These are phyloP conservation scores for Patellifolia procumbens DNA, from an alignment of 179 eudicot species.

Conservation along the genomic window DNA sequence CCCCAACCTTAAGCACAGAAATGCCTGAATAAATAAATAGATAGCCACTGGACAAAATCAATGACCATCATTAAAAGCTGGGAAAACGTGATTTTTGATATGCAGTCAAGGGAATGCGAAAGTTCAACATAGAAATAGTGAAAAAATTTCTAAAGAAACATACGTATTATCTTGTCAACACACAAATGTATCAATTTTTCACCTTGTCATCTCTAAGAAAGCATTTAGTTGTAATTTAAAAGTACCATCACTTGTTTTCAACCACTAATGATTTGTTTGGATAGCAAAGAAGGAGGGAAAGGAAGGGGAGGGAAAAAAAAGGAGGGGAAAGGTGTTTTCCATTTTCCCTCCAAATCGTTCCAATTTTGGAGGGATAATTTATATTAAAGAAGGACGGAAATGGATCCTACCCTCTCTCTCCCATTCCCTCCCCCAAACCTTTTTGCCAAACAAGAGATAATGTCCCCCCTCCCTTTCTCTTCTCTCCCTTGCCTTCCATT, in stretches of 20 bases:
- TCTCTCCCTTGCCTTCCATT: too few species aligned
- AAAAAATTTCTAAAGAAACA: background rate
- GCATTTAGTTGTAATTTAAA: background rate
- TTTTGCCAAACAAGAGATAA: too few species aligned
- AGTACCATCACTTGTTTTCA: background rate
- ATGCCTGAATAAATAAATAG: conserved; percentile 50
- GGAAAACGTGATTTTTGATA: background rate
- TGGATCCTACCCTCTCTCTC: too few species aligned
- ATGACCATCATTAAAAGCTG: background rate
- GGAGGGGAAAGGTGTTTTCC: too few species aligned
- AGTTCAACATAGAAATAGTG: background rate
- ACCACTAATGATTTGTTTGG: background rate
- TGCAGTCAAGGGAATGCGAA: background rate
- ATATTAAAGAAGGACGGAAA: too few species aligned
- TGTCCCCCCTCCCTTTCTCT: too few species aligned
- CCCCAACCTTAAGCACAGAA: conserved; percentile 87
- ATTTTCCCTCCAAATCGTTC: too few species aligned
- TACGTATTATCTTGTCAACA: background rate
- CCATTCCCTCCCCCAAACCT: too few species aligned
- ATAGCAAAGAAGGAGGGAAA: too few species aligned
- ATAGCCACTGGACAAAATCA: background rate
- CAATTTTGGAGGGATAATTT: too few species aligned
- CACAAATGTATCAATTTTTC: background rate
- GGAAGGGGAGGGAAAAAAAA: too few species aligned
- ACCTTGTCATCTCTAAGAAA: background rate